Conservation (phyloP, 202 grass and related monocot species). For the Saccharum hybrid region DNA sequence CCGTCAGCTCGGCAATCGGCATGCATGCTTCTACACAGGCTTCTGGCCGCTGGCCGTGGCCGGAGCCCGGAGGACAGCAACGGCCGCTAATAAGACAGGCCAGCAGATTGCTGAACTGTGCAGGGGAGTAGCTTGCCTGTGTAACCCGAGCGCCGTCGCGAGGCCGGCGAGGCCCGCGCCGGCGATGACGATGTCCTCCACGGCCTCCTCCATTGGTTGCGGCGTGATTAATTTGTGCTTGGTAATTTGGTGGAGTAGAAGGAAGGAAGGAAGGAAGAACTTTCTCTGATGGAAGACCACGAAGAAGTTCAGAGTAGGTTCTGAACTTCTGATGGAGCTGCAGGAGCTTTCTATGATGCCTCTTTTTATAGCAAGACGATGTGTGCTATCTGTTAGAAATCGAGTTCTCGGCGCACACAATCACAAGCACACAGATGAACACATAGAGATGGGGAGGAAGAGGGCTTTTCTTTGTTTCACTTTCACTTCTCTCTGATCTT, state of each 20-base stretch:
- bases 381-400: background rate
- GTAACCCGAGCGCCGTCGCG: slow-evolving; percentile 66
- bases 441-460: no score
- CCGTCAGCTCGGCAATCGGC: background rate
- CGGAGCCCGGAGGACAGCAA: background rate
- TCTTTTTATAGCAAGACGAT: background rate
- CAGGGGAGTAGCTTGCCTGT: slow-evolving; percentile 42
- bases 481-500: no score
- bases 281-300: no score
- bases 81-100: background rate
- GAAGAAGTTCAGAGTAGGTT: no score
- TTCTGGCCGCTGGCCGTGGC: no score
- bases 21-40: background rate
- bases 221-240: no score
- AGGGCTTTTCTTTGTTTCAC: no score
- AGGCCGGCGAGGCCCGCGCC: slow-evolving; percentile 72
- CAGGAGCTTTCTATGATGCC: no score
- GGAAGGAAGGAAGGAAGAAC: background rate
- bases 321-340: background rate
- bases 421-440: no score
- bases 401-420: no score
- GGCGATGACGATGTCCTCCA: slow-evolving; percentile 70
- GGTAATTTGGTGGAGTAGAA: background rate
- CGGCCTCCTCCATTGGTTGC: slow-evolving; percentile 38
- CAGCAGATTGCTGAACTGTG: background rate